Conservation (phyloP, 768 basidiomycete genomes). For the Pleurotus giganteus region DNA sequence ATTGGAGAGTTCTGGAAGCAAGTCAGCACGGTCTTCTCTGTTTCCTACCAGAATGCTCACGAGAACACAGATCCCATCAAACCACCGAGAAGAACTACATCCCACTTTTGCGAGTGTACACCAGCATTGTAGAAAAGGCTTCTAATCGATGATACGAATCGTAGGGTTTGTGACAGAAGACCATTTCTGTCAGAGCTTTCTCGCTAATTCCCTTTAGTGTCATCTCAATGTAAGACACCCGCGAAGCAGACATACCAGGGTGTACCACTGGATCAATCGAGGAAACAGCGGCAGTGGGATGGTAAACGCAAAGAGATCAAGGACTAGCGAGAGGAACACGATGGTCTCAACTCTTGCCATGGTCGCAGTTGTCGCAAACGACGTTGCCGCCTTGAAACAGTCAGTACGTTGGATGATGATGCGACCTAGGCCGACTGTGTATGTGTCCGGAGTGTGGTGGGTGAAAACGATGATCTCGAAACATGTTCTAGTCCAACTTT, state of each 20-base stretch:
- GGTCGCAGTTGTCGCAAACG: constrained; percentile 3
- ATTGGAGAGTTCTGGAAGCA: constrained; percentile 68
- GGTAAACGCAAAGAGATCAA: constrained; percentile 91
- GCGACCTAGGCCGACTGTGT: background rate
- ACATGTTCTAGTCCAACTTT: background rate
- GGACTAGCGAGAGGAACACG: constrained; percentile 86
- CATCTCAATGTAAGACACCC: background rate
- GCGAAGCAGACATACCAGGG: constrained; percentile 44
- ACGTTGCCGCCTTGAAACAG: background rate
- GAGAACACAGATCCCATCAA: constrained; percentile 94
- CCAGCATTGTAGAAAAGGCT: constrained; percentile 60
- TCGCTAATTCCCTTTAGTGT: constrained; percentile 38
- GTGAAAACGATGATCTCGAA: constrained; percentile 4
- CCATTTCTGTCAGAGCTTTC: constrained; percentile 71
- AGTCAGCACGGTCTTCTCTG: constrained; percentile 25
- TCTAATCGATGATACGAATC: constrained; percentile 64
- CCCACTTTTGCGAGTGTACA: constrained; percentile 77
- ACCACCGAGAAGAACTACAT: constrained; percentile 93
- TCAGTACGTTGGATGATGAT: background rate
- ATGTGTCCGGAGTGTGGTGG: constrained; percentile 4
- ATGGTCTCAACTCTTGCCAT: constrained; percentile 75
- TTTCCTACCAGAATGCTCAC: constrained; percentile 40
- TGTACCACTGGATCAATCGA: constrained; percentile 95
- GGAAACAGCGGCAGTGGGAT: constrained; percentile 97
- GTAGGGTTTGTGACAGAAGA: constrained; percentile 71